Conservation (phyloP, 1,139 yeast genomes). For the Taphrina populina region DNA sequence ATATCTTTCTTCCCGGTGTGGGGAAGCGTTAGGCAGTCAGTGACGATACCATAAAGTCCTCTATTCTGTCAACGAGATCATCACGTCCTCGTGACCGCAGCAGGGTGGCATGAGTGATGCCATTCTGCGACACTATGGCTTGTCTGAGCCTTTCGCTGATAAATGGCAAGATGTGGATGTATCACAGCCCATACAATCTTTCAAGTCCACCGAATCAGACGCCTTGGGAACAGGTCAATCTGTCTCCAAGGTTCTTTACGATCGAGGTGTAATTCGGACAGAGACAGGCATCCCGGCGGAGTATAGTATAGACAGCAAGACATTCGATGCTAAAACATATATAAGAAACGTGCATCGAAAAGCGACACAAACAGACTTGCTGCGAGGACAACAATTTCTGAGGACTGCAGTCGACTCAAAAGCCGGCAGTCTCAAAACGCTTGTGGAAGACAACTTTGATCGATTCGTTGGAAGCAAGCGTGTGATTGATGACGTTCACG, state of each 20-base stretch:
- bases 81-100: too few relatives aligned
- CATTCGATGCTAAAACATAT: slow-evolving; percentile 69
- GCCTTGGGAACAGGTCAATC: slow-evolving; percentile 6
- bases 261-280: slow-evolving; percentile 14
- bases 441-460: slow-evolving; percentile 72
- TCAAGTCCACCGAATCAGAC: slow-evolving; percentile 1
- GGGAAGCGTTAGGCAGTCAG: too few relatives aligned
- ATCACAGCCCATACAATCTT: slow-evolving; percentile 10
- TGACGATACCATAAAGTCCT: too few relatives aligned
- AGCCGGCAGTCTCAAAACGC: slow-evolving; percentile 61
- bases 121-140: slow-evolving; percentile 36
- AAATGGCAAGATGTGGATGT: slow-evolving; percentile 37
- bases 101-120: slow-evolving; percentile 35
- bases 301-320: slow-evolving; percentile 45
- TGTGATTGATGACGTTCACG: slow-evolving; percentile 58
- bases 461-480: slow-evolving; percentile 76
- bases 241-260: slow-evolving; percentile 8
- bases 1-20: too few relatives aligned
- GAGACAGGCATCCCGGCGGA: slow-evolving; percentile 14
- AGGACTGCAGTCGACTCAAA: slow-evolving; percentile 64
- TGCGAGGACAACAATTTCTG: slow-evolving; percentile 56
- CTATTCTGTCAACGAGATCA: too few relatives aligned
- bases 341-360: slow-evolving; percentile 68
- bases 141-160: slow-evolving; percentile 36
- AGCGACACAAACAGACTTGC: slow-evolving; percentile 65